Conservation (phyloP, 2,329 filamentous ascomycete species). For the Aspergillus sp. region DNA sequence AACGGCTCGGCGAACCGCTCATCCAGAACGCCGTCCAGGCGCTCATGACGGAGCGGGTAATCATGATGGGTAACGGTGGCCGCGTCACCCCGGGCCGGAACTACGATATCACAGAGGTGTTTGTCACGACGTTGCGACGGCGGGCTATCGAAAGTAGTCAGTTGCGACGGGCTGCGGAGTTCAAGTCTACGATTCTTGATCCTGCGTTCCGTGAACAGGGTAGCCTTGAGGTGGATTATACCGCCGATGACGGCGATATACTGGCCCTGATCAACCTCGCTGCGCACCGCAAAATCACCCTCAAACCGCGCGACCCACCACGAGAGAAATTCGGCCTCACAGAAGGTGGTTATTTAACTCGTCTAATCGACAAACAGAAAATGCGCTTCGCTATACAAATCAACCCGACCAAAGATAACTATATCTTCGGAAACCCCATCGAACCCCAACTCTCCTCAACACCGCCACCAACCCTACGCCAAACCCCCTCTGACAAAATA, state of each 20-base stretch:
- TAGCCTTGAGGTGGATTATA: constrained; percentile 26
- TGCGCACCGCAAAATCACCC: constrained; percentile 26
- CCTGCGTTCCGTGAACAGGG: constrained; percentile 25
- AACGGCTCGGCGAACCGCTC: constrained; percentile 25
- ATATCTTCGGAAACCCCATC: constrained; percentile 36
- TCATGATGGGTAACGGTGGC: constrained; percentile 34
- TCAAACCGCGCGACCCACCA: constrained; percentile 35
- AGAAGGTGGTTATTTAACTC: constrained; percentile 41
- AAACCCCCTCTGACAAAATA: constrained; percentile 5
- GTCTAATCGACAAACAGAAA: constrained; percentile 39
- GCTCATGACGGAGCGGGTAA: constrained; percentile 35
- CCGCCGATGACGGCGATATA: constrained; percentile 39
- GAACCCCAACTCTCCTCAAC: constrained; percentile 20
- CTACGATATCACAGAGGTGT: constrained; percentile 38
- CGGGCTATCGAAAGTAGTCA: constrained; percentile 35
- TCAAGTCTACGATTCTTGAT: constrained; percentile 40
- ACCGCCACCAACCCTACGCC: constrained; percentile 6
- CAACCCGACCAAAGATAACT: constrained; percentile 25
- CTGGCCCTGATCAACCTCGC: constrained; percentile 39
- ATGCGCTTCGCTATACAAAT: constrained; percentile 40
- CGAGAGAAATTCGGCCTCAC: constrained; percentile 41
- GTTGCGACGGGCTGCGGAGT: constrained; percentile 34
- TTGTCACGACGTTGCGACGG: constrained; percentile 33
- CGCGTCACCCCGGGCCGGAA: constrained; percentile 37
- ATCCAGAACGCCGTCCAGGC: constrained; percentile 35